Evolutionary conservation across 2,329 filamentous ascomycete species (phyloP).

Genomic region (Kalaharituber pfeilii): DNA sequence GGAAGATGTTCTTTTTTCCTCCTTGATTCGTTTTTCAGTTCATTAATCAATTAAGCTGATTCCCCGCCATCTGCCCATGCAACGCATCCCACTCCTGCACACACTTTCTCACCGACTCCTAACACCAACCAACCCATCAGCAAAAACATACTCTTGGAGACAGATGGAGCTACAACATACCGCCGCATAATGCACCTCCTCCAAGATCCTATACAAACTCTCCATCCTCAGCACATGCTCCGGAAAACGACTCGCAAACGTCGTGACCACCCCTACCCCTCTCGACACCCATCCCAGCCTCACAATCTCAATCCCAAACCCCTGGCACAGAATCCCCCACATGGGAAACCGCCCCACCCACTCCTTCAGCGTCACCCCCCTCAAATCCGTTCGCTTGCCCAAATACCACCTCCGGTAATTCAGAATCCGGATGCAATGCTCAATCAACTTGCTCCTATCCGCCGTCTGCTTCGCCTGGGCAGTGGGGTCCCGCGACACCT

Average conservation of each 20-base stretch:
- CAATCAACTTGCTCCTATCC: neutral
- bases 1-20: too few relatives aligned
- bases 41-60: too few relatives aligned
- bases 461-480: neutral
- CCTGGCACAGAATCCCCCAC: neutral
- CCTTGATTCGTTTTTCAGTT: too few relatives aligned
- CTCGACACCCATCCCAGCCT: neutral
- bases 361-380: neutral
- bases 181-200: neutral
- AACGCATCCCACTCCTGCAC: neutral
- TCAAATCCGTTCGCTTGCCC: neutral
- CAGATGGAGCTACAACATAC: neutral
- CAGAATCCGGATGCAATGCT: neutral
- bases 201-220: neutral
- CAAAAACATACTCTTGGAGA: neutral
- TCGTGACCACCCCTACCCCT: neutral
- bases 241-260: neutral
- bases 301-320: neutral
- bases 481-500: neutral
- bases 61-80: neutral
- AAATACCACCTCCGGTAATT: neutral
- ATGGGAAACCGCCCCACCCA: neutral
- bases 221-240: neutral
- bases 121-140: neutral
- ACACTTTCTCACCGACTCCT: neutral